phyloP scores from a whole-genome alignment of 202 grass and related monocot species.

The Carex arenaria region DNA sequence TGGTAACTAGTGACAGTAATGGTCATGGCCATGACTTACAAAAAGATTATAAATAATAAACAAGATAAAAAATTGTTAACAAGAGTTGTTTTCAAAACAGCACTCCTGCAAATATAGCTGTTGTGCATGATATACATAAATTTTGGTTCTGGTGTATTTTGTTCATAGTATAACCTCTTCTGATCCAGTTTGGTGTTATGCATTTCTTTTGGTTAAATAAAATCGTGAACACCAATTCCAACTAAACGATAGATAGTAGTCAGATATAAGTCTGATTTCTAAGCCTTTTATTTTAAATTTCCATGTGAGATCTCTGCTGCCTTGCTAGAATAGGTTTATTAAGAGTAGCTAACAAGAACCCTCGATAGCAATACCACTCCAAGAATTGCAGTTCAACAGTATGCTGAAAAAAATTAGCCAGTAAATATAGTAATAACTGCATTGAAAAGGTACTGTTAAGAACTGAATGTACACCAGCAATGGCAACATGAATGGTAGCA shows the following conservation, averaged over 20 bases:
- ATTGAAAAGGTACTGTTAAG: background rate
- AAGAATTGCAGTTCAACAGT: background rate
- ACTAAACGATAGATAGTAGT: background rate
- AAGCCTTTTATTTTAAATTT: background rate
- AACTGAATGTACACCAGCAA: background rate
- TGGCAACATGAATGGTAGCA: background rate
- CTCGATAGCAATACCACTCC: no score
- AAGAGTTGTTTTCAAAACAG: no score
- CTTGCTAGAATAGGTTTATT: background rate
- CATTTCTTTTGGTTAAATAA: background rate
- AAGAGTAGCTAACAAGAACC: background rate
- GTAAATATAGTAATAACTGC: background rate
- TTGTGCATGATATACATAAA: background rate
- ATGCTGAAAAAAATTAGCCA: background rate
- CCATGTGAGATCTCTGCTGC: background rate
- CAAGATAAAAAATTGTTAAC: background rate
- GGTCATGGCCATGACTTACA: background rate
- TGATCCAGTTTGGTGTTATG: background rate
- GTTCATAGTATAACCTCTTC: background rate
- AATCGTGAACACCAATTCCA: background rate
- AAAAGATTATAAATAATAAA: background rate
- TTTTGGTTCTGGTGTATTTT: background rate
- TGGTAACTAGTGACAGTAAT: background rate
- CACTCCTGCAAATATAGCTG: background rate
- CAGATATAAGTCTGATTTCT: background rate